Percentiles rank a stretch among this genome's conserved stretches.
Evolutionary conservation across 2,329 filamentous ascomycete species (phyloP).

Genomic region (Coniochaeta ligniaria): DNA sequence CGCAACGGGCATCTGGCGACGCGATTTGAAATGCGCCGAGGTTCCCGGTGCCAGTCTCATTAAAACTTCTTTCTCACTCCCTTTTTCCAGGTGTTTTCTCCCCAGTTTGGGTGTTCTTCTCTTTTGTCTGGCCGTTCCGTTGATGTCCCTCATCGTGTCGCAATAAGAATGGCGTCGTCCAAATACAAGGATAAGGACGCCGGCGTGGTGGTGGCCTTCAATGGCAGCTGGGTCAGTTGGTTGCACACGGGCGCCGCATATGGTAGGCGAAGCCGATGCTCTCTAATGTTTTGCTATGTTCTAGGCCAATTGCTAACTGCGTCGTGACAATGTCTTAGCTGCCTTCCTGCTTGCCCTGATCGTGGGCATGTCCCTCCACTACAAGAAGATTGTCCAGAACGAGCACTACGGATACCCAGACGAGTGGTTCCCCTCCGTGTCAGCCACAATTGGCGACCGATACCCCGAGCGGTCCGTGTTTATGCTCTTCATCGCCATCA

Average conservation of each 20-base stretch:
- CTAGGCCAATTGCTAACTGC: constrained; percentile 3
- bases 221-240: constrained; percentile 87
- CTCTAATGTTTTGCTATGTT: background rate
- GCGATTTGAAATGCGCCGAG: constrained; percentile 9
- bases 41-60: constrained; percentile 5
- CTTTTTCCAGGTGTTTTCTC: background rate
- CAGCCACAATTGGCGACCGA: constrained; percentile 91
- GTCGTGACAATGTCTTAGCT: constrained; percentile 32
- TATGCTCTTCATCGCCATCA: constrained; percentile 94
- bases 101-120: background rate
- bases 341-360: constrained; percentile 83
- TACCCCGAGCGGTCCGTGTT: constrained; percentile 97
- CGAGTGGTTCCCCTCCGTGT: constrained; percentile 96
- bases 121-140: background rate
- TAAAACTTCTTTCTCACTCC: background rate
- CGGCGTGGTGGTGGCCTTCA: constrained; percentile 58
- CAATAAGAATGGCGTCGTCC: constrained; percentile 13
- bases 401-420: constrained; percentile 91
- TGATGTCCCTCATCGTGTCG: background rate
- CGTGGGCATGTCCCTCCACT: constrained; percentile 77
- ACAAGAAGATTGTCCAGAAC: constrained; percentile 95
- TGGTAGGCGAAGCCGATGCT: constrained; percentile 38
- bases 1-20: background rate
- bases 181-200: constrained; percentile 60
- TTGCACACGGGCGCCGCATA: constrained; percentile 80